Conservation (phyloP, 2,329 filamentous ascomycete genomes). For the Epichloe festucae region DNA sequence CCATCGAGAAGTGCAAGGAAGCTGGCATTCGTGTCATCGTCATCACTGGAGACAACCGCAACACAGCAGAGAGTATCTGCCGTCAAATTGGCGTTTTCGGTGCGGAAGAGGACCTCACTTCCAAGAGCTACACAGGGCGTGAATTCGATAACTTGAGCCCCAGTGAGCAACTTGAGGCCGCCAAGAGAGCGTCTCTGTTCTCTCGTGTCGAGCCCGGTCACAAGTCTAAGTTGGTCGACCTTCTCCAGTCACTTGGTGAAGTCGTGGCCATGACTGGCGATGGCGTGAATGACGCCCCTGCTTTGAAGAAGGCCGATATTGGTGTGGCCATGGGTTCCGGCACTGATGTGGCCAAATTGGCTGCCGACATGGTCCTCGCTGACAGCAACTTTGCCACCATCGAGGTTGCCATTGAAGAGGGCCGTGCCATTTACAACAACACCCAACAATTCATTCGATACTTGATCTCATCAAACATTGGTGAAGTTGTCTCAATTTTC, state of each 20-base stretch:
- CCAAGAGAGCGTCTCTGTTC: slow-evolving; percentile 78
- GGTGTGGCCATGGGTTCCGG: slow-evolving; percentile 98
- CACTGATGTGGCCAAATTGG: slow-evolving; percentile 92
- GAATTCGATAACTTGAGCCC: slow-evolving; percentile 82
- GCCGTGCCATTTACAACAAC: slow-evolving; percentile 98
- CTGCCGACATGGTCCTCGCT: slow-evolving; percentile 94
- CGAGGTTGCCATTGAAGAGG: slow-evolving; percentile 89
- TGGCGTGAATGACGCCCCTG: slow-evolving; percentile 95
- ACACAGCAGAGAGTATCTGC: slow-evolving; percentile 95
- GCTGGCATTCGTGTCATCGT: slow-evolving; percentile 95
- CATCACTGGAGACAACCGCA: slow-evolving; percentile 95
- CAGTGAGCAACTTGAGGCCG: slow-evolving; percentile 68
- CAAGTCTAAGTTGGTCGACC: slow-evolving; percentile 95
- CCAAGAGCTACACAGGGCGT: slow-evolving; percentile 90
- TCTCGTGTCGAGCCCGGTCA: slow-evolving; percentile 91
- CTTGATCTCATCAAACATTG: slow-evolving; percentile 97
- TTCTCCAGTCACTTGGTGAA: slow-evolving; percentile 82
- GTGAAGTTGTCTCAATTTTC: slow-evolving; percentile 98
- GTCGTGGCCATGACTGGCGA: slow-evolving; percentile 99
- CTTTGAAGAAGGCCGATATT: slow-evolving; percentile 96
- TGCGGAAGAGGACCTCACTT: slow-evolving; percentile 63
- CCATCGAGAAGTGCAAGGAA: slow-evolving; percentile 78
- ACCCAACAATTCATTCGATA: slow-evolving; percentile 99
- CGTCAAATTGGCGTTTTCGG: slow-evolving; percentile 92
- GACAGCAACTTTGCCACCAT: slow-evolving; percentile 99